These are phyloP conservation scores for Ambrosia trifida DNA, from an alignment of 129 eudicot species.

Conservation along the genomic window DNA sequence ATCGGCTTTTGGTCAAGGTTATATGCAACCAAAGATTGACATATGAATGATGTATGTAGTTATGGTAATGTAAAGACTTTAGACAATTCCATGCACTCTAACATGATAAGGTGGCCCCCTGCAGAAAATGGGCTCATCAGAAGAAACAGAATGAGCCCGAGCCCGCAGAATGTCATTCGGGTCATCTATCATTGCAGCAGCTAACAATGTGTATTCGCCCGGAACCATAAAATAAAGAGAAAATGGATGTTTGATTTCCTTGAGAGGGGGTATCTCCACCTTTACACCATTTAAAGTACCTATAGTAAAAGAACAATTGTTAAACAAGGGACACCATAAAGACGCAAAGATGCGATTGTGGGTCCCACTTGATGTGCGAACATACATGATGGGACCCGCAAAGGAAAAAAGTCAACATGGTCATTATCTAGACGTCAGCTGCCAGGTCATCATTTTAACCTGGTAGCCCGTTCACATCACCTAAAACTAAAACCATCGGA, in stretches of 20 bases:
- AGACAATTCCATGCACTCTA: constrained; percentile 68
- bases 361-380: not conserved
- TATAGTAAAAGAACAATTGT: constrained; percentile 16
- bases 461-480: not conserved
- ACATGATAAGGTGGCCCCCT: constrained; percentile 93
- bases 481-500: not conserved
- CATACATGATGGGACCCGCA: not conserved
- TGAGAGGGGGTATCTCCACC: constrained; percentile 82
- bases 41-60: constrained; percentile 18
- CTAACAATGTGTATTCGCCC: constrained; percentile 91
- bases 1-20: not conserved
- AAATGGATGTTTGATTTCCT: constrained; percentile 77
- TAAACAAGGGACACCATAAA: not conserved
- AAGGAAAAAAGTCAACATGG: not conserved
- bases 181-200: constrained; percentile 84
- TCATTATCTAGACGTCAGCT: not conserved
- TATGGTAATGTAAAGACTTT: constrained; percentile 2
- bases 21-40: not conserved
- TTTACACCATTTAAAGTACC: constrained; percentile 74
- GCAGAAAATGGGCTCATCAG: constrained; percentile 79
- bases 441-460: not conserved
- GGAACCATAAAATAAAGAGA: constrained; percentile 83
- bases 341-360: not conserved
- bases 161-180: constrained; percentile 92
- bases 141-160: constrained; percentile 57